Conservation (phyloP, 495 filamentous ascomycete species). For the Apodospora peruviana region DNA sequence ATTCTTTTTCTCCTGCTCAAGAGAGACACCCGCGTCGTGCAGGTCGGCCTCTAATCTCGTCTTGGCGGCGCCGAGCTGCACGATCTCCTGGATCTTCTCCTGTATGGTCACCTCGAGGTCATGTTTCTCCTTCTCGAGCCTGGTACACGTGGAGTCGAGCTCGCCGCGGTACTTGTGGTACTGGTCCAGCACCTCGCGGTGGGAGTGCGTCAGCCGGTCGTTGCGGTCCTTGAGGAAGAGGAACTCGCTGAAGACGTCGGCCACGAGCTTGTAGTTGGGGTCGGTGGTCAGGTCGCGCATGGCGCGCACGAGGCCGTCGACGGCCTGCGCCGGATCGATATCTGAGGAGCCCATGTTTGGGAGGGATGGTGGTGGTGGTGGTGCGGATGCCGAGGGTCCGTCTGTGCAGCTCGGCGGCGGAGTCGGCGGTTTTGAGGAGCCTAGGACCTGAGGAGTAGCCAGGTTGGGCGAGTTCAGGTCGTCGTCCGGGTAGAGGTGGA, state of each 20-base stretch:
- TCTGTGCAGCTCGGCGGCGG: neutral
- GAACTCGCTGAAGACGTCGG: slow-evolving; percentile 34
- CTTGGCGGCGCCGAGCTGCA: slow-evolving; percentile 18
- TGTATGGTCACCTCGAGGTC: slow-evolving; percentile 23
- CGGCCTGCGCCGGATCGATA: slow-evolving; percentile 23
- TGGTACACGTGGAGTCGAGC: slow-evolving; percentile 23
- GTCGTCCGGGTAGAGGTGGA: slow-evolving; percentile 1
- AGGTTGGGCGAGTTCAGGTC: slow-evolving; percentile 12
- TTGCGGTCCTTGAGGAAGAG: slow-evolving; percentile 33
- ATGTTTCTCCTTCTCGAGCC: slow-evolving; percentile 21
- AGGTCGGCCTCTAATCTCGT: slow-evolving; percentile 21
- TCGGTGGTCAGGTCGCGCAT: slow-evolving; percentile 32
- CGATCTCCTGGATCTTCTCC: slow-evolving; percentile 24
- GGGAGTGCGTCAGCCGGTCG: slow-evolving; percentile 24
- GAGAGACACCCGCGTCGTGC: slow-evolving; percentile 14
- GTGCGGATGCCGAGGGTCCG: neutral
- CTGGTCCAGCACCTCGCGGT: slow-evolving; percentile 29
- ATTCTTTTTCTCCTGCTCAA: slow-evolving; percentile 14
- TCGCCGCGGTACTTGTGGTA: slow-evolving; percentile 32
- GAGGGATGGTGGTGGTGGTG: slow-evolving; percentile 1
- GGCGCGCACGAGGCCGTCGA: slow-evolving; percentile 32
- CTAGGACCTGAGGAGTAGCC: slow-evolving; percentile 11
- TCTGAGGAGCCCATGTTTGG: slow-evolving; percentile 14
- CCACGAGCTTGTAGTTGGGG: slow-evolving; percentile 33
- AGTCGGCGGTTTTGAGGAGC: neutral